phyloP scores from a whole-genome alignment of 768 basidiomycete species.

The Coprinopsis strossmayeri region DNA sequence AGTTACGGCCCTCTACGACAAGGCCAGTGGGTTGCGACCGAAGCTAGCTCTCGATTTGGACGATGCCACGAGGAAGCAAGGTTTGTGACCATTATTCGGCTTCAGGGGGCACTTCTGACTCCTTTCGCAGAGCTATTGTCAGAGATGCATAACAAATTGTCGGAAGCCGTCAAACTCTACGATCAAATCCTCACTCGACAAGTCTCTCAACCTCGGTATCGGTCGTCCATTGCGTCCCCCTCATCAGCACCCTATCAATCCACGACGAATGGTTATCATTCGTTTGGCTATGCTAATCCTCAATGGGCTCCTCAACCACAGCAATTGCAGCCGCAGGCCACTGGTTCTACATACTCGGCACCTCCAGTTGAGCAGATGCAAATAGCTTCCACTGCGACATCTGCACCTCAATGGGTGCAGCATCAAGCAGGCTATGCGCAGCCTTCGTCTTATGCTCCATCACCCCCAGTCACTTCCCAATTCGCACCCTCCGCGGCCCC shows the following conservation, averaged over 20 bases:
- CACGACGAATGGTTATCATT: conserved; percentile 10
- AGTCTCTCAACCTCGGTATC: conserved; percentile 66
- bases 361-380: not conserved
- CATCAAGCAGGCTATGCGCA: conserved; percentile 10
- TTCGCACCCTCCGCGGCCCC: not conserved
- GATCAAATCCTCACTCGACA: conserved; percentile 85
- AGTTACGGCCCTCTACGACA: conserved; percentile 79
- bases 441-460: conserved; percentile 5
- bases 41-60: conserved; percentile 81
- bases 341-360: conserved; percentile 9
- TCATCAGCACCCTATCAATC: conserved; percentile 25
- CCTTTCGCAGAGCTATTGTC: conserved; percentile 61
- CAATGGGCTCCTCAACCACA: conserved; percentile 19
- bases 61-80: conserved; percentile 80
- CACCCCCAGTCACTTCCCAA: not conserved
- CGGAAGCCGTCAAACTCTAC: conserved; percentile 87
- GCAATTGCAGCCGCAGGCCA: conserved; percentile 18
- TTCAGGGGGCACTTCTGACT: conserved; percentile 5
- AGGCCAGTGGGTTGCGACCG: conserved; percentile 69
- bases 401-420: conserved; percentile 14
- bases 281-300: conserved; percentile 11
- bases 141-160: conserved; percentile 94
- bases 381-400: conserved; percentile 9
- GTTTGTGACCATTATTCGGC: conserved; percentile 19
- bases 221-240: conserved; percentile 27